A percentile compares a stretch with the other conserved stretches of the same genome.
phyloP scores from a whole-genome alignment of 176 grass and related monocot genomes.

The Canna indica region DNA sequence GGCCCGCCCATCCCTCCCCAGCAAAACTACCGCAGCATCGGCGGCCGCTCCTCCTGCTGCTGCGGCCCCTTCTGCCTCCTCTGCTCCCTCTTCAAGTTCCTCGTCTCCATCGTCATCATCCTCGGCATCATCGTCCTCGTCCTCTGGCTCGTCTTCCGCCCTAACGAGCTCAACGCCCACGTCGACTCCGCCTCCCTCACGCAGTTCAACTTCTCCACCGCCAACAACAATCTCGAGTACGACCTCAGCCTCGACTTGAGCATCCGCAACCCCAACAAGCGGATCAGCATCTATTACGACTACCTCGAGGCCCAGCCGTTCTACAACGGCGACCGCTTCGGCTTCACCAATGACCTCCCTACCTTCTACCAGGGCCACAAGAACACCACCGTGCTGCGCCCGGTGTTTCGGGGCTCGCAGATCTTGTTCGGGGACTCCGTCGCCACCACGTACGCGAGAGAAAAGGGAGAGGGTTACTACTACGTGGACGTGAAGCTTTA shows the following conservation, averaged over 20 bases:
- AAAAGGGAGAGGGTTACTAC: constrained; percentile 52
- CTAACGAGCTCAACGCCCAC: constrained; percentile 5
- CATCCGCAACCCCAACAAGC: constrained; percentile 24
- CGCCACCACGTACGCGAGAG: constrained; percentile 34
- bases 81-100: constrained; percentile 16
- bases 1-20: constrained; percentile 18
- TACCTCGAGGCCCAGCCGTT: neutral
- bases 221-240: neutral
- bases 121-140: constrained; percentile 20
- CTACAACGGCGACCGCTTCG: constrained; percentile 10
- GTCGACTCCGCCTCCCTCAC: constrained; percentile 9
- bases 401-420: constrained; percentile 18
- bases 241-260: constrained; percentile 14
- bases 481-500: constrained; percentile 43
- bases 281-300: constrained; percentile 22
- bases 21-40: constrained; percentile 10
- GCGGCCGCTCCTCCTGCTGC: constrained; percentile 7
- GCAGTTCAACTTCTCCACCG: constrained; percentile 8
- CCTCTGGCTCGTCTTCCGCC: constrained; percentile 17
- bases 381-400: constrained; percentile 29
- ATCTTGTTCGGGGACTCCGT: constrained; percentile 11
- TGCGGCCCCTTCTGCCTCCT: constrained; percentile 10
- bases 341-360: neutral
- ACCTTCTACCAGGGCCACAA: constrained; percentile 30
- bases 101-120: constrained; percentile 20